Percentiles rank a stretch among this genome's conserved stretches.
phyloP scores from a whole-genome alignment of 2,329 filamentous ascomycete species.

The Cytospora leucostoma region DNA sequence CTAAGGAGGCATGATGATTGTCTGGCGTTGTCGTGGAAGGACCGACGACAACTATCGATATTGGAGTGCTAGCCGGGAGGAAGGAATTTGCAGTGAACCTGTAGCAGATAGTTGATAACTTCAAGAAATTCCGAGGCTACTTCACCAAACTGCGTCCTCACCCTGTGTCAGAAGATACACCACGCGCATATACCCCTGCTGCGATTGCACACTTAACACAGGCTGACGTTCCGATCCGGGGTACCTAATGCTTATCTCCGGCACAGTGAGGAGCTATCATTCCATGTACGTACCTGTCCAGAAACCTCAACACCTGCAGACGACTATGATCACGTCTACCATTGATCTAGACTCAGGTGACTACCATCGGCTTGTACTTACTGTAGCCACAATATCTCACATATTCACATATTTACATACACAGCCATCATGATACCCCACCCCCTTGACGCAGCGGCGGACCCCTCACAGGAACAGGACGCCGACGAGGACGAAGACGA shows the following conservation, averaged over 20 bases:
- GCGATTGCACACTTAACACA: neutral
- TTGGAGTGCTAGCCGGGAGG: neutral
- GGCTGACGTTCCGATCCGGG: neutral
- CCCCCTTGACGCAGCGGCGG: slow-evolving; percentile 17
- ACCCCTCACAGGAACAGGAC: slow-evolving; percentile 10
- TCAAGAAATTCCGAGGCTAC: neutral
- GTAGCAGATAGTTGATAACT: neutral
- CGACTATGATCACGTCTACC: too few species aligned
- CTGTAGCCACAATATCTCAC: neutral
- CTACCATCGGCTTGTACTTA: too few species aligned
- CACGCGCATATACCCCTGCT: neutral
- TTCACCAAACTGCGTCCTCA: neutral
- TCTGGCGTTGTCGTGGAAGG: neutral
- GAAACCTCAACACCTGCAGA: neutral
- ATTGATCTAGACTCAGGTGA: too few species aligned
- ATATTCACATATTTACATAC: neutral
- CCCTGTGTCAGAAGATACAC: neutral
- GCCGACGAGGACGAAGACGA: slow-evolving; percentile 8
- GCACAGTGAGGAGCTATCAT: neutral
- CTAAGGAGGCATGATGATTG: neutral
- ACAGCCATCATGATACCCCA: neutral
- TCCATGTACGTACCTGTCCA: neutral
- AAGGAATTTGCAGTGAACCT: too few species aligned
- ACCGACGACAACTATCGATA: neutral
- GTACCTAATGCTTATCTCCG: neutral